These are phyloP conservation scores for Hirsutella rhossiliensis DNA, from an alignment of 2,329 filamentous ascomycete species.

Conservation along the genomic window DNA sequence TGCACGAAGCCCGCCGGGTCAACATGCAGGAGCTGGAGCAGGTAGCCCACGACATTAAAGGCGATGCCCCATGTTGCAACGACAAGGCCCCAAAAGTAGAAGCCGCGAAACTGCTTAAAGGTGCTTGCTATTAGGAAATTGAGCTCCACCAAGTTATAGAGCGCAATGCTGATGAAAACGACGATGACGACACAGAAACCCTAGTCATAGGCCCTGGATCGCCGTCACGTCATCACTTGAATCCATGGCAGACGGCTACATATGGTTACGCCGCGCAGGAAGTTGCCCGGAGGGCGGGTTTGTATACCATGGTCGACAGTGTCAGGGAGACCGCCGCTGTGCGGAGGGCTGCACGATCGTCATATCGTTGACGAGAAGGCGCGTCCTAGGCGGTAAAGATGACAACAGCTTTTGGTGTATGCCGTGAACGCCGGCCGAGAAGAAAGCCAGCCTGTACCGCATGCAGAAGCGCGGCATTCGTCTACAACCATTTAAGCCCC, in stretches of 20 bases:
- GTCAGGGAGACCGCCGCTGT: too few species aligned
- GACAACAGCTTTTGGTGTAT: too few species aligned
- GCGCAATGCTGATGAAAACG: conserved; percentile 12
- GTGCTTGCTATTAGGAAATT: conserved; percentile 14
- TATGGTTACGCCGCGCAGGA: too few species aligned
- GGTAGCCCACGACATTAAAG: conserved; percentile 28
- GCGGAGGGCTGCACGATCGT: too few species aligned
- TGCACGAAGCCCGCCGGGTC: conserved; percentile 5
- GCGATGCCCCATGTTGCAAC: conserved; percentile 15
- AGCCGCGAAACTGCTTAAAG: conserved; percentile 13
- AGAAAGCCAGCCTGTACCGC: too few species aligned
- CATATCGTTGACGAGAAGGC: too few species aligned
- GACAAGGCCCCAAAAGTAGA: conserved; percentile 21
- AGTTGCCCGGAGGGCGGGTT: too few species aligned
- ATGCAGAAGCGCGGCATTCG: too few species aligned
- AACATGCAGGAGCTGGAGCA: conserved; percentile 23
- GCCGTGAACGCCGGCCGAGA: too few species aligned
- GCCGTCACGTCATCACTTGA: not conserved
- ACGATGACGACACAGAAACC: conserved; percentile 4
- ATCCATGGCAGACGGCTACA: not conserved
- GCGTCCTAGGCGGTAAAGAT: too few species aligned
- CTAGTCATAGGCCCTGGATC: not conserved
- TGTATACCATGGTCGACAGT: too few species aligned
- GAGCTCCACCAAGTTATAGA: conserved; percentile 17
- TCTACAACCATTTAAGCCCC: too few species aligned